Evolutionary conservation across 345 rosid species (phyloP).

Genomic region (Eucalyptus rudis): DNA sequence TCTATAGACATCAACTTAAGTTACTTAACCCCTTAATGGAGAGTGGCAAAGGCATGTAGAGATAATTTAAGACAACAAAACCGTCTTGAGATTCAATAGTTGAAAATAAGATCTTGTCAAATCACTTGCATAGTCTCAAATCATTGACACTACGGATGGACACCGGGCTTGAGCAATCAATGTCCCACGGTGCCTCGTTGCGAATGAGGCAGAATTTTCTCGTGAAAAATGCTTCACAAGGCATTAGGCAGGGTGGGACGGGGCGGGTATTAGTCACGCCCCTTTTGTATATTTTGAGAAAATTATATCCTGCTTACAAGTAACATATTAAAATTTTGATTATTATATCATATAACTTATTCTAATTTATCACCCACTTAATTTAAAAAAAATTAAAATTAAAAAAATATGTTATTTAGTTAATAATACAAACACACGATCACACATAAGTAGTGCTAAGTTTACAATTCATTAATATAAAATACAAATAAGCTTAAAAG

Average conservation of each 20-base stretch:
- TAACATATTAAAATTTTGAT: neutral
- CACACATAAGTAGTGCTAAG: neutral
- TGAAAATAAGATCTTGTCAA: neutral
- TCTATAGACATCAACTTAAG: neutral
- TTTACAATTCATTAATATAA: neutral
- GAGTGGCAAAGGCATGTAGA: neutral
- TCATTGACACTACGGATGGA: neutral
- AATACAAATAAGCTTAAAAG: neutral
- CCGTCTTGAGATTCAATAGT: neutral
- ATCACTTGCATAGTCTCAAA: neutral
- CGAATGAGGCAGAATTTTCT: neutral
- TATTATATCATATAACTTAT: neutral
- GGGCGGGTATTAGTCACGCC: accelerated
- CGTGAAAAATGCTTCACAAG: neutral
- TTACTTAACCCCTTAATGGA: neutral
- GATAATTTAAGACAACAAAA: neutral
- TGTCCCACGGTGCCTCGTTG: neutral
- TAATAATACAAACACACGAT: neutral
- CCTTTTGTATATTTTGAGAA: neutral
- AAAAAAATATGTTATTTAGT: neutral
- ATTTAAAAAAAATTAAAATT: neutral
- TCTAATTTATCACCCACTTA: neutral
- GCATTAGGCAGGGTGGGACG: neutral
- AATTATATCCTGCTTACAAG: neutral
- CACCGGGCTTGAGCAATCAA: neutral